Conservation (phyloP, 352 stramenopile genomes). For the Blastocystis sp. region DNA sequence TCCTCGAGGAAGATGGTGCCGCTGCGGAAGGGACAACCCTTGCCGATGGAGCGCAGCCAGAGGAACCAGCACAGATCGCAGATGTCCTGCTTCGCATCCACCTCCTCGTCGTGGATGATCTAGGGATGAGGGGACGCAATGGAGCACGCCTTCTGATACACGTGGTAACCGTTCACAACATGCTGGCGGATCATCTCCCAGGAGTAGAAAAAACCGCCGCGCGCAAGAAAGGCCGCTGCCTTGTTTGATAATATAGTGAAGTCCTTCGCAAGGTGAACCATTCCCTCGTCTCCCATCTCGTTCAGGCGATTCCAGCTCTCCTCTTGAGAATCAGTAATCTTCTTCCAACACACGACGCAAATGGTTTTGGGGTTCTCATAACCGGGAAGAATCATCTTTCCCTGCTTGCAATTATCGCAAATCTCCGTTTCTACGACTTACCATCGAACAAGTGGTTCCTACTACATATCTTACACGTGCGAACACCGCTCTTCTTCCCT, state of each 20-base stretch:
- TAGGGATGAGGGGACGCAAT: neutral
- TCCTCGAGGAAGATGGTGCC: conserved; percentile 62
- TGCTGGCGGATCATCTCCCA: conserved; percentile 55
- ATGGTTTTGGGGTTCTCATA: conserved; percentile 52
- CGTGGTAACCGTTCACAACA: conserved; percentile 40
- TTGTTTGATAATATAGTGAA: conserved; percentile 20
- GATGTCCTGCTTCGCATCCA: conserved; percentile 41
- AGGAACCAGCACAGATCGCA: conserved; percentile 65
- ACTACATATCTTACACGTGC: conserved; percentile 62
- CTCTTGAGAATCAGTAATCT: neutral
- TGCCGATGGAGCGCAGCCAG: conserved; percentile 34
- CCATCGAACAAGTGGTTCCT: neutral
- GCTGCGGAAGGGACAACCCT: conserved; percentile 55
- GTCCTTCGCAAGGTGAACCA: neutral
- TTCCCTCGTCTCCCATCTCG: neutral
- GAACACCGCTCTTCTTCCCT: conserved; percentile 37
- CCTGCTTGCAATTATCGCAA: conserved; percentile 59
- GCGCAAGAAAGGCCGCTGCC: conserved; percentile 48
- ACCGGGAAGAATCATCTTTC: conserved; percentile 59
- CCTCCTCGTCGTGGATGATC: neutral
- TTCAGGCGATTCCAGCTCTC: neutral
- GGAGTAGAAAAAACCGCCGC: conserved; percentile 42
- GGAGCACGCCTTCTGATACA: conserved; percentile 11
- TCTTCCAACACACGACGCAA: conserved; percentile 35
- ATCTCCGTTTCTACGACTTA: conserved; percentile 41